Conservation (phyloP, 1,284 basidiomycete species). For the Ustilago crameri region DNA sequence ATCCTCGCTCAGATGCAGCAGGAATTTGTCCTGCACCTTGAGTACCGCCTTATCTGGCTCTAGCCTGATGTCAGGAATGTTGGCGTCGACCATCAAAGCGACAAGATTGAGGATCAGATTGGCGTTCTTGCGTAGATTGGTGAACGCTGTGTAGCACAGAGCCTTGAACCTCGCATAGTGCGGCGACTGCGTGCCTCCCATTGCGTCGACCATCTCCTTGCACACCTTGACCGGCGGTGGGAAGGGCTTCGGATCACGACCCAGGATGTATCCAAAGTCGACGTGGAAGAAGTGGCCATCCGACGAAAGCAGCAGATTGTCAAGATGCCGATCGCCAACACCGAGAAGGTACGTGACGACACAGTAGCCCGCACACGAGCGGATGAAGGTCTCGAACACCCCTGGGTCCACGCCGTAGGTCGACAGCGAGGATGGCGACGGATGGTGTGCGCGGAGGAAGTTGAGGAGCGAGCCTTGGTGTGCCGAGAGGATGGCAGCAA, state of each 20-base stretch:
- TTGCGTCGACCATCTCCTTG: constrained; percentile 99
- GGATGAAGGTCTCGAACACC: constrained; percentile 94
- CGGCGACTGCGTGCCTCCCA: constrained; percentile 82
- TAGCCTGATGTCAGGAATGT: constrained; percentile 94
- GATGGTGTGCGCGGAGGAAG: constrained; percentile 84
- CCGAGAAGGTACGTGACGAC: constrained; percentile 96
- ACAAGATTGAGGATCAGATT: constrained; percentile 97
- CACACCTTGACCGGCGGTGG: constrained; percentile 98
- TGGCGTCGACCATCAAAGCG: constrained; percentile 96
- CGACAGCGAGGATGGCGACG: constrained; percentile 89
- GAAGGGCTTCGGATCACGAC: constrained; percentile 96
- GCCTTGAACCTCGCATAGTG: constrained; percentile 94
- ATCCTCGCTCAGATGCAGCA: constrained; percentile 79
- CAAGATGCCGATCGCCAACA: constrained; percentile 95
- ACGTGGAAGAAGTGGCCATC: constrained; percentile 82
- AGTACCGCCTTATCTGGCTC: constrained; percentile 75
- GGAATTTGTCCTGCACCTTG: constrained; percentile 93
- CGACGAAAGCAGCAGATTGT: constrained; percentile 90
- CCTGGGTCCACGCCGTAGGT: constrained; percentile 90
- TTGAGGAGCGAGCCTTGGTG: constrained; percentile 81
- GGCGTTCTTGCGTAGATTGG: constrained; percentile 88
- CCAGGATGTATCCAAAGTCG: constrained; percentile 98
- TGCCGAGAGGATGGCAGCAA: constrained; percentile 86
- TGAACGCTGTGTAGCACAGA: constrained; percentile 95
- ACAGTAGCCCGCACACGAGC: constrained; percentile 98